phyloP scores from a whole-genome alignment of 108 stramenopile species.

The Discostella pseudostelligera region DNA sequence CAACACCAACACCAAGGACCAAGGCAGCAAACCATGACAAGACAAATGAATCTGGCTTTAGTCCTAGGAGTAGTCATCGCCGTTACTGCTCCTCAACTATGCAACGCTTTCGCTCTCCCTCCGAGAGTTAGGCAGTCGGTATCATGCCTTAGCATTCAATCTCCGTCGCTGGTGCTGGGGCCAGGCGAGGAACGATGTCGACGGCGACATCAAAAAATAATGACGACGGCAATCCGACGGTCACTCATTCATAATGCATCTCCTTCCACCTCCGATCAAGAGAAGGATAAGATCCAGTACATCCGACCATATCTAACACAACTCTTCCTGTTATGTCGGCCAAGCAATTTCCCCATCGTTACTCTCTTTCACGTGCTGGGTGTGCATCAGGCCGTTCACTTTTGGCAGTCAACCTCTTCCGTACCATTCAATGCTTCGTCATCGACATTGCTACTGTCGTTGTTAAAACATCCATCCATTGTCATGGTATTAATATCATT shows the following conservation, averaged over 20 bases:
- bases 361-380: conserved; percentile 66
- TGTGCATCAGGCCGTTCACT: conserved; percentile 41
- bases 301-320: conserved; percentile 25
- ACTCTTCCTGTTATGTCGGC: conserved; percentile 49
- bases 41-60: too few species aligned
- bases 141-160: too few species aligned
- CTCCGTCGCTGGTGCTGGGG: too few species aligned
- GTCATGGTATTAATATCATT: conserved; percentile 51
- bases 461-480: conserved; percentile 46
- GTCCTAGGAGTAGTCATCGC: too few species aligned
- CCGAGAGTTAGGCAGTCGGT: too few species aligned
- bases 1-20: too few species aligned
- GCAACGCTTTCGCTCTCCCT: too few species aligned
- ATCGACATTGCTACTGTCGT: conserved; percentile 4
- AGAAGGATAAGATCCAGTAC: conserved; percentile 11
- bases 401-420: conserved; percentile 12
- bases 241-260: neutral
- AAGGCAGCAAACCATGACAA: too few species aligned
- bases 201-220: too few species aligned
- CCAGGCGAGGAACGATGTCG: too few species aligned
- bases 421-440: neutral
- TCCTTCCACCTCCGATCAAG: neutral
- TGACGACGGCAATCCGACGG: too few species aligned
- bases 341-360: conserved; percentile 61
- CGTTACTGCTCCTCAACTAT: too few species aligned